These are phyloP conservation scores for Blumeria hordei DNA, from an alignment of 2,329 filamentous ascomycete genomes.

Conservation along the genomic window DNA sequence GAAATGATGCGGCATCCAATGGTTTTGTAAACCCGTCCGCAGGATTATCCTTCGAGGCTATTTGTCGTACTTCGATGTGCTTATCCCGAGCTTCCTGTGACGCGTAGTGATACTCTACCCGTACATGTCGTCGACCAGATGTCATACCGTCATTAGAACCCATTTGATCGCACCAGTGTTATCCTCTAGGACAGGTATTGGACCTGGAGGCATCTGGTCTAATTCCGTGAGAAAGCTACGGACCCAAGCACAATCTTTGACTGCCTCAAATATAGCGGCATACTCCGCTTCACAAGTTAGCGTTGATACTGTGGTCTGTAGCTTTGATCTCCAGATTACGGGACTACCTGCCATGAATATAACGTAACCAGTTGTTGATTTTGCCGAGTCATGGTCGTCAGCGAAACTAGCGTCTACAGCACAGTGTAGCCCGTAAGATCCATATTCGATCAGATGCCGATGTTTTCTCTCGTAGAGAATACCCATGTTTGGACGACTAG, in stretches of 20 bases:
- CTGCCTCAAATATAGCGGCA: neutral
- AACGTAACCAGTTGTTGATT: conserved; percentile 1
- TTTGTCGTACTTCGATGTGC: neutral
- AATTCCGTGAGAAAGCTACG: neutral
- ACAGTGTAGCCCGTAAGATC: neutral
- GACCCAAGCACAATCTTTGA: neutral
- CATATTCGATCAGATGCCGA: neutral
- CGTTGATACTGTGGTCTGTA: neutral
- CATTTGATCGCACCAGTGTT: neutral
- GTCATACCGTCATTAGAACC: neutral
- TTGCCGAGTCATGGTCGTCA: neutral
- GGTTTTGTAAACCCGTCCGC: neutral
- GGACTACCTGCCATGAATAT: neutral
- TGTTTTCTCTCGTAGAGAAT: neutral
- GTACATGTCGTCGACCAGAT: neutral
- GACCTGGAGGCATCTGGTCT: neutral
- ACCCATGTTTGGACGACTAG: neutral
- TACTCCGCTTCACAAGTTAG: neutral
- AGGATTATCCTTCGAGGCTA: neutral
- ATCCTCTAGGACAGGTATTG: neutral
- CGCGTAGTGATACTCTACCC: neutral
- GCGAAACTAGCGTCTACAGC: neutral
- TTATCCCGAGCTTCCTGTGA: neutral
- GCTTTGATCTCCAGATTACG: conserved; percentile 1
- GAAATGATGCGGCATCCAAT: neutral